phyloP scores from a whole-genome alignment of 1,139 yeast species.

The Taphrina populina region DNA sequence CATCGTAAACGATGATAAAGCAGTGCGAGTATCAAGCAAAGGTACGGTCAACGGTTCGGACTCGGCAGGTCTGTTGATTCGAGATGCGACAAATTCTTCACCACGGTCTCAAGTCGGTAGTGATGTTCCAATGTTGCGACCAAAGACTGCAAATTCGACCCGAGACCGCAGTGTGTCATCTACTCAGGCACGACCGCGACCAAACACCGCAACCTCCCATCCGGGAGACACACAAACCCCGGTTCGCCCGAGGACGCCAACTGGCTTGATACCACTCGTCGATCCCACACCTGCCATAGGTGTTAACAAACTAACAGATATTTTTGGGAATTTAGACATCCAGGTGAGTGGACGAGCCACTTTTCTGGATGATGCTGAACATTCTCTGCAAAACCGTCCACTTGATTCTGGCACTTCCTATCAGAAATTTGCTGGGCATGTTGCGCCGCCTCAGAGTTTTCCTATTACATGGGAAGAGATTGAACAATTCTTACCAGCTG shows the following conservation, averaged over 20 bases:
- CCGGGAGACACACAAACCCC: neutral
- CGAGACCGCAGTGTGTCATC: conserved; percentile 9
- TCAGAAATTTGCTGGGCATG: conserved; percentile 1
- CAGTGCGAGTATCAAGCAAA: neutral
- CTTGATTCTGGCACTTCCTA: conserved; percentile 1
- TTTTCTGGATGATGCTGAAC: conserved; percentile 11
- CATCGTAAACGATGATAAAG: neutral
- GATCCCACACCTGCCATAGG: conserved; percentile 3
- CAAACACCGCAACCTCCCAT: neutral
- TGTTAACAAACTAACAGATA: conserved; percentile 24
- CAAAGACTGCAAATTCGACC: neutral
- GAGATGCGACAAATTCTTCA: neutral
- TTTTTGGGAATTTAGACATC: conserved; percentile 20
- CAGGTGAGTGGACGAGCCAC: conserved; percentile 4
- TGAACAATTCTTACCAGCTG: conserved; percentile 14
- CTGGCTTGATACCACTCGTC: neutral
- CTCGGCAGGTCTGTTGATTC: neutral
- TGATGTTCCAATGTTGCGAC: neutral
- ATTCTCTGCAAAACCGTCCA: conserved; percentile 1
- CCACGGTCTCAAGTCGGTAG: neutral
- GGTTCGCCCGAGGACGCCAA: neutral
- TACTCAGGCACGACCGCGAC: too few species aligned
- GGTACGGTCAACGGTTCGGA: neutral
- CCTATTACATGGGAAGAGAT: conserved; percentile 23
- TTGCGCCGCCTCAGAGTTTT: neutral